Evolutionary conservation across 495 filamentous ascomycete genomes (phyloP), one percentile per base, ranked within the genome.

Genomic region (Penicillium macrosclerotiorum): DNA sequence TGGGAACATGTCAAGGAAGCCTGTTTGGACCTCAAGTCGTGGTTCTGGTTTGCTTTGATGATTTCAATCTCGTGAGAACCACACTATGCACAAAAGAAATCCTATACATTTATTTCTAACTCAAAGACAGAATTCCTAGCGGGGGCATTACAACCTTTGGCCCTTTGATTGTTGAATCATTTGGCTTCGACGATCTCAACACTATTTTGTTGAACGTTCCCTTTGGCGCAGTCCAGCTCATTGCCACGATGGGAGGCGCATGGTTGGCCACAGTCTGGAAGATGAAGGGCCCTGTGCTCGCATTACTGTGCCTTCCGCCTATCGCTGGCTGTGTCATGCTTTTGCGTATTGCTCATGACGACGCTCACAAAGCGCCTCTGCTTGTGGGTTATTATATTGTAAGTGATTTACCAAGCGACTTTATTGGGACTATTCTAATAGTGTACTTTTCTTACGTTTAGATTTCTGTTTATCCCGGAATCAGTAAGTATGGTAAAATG

Each of bases 181-280:
- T 85, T 52, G 81, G 81, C 5, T 84, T 76, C 54, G 68, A 73
- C 43, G 64, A 71, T 22, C 81, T 83, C 45, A 69, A 75, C 19
- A 81, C 82, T 0, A 82, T 84, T 32, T 69, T 84, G 8, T 81
- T 84, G 64, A 84, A 82, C 55, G 81, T 84, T 46, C 81, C 82
- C 0, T 83, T 82, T 31, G 81, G 82, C 14, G 77, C 76, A 8
- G 76, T 84, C 3, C 79, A 82, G 44, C 63, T 83, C 5, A 60
- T 83, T 26, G 76, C 78, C 2, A 83, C 77, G 0, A 66, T 84
- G 42, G 78, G 78, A 6, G 77, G 77, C 5, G 79, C 77, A 14
- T 79, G 70, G 54, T 46, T 81, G 1, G 79, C 81, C 1, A 79
- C 77, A 0, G 47, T 59, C 16, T 64, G 71, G 37, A 72, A 75